Evolutionary conservation across 495 filamentous ascomycete genomes (phyloP).

Genomic region (Podospora fimiseda): DNA sequence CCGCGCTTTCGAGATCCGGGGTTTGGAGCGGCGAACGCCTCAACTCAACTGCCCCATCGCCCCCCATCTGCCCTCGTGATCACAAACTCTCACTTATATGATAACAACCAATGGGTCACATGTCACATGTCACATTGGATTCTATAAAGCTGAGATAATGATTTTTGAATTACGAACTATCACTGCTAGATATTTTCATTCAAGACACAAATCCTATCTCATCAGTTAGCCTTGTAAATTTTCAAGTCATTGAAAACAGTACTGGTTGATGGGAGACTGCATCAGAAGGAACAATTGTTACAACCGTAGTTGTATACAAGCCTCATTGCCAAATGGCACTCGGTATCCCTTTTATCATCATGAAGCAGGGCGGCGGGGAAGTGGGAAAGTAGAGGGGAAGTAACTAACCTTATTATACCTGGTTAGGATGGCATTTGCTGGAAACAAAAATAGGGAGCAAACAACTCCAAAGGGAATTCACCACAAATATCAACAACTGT

Average conservation of each 20-base stretch:
- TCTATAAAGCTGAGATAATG: too few species aligned
- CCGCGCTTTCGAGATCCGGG: neutral
- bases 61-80: too few species aligned
- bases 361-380: neutral
- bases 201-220: neutral
- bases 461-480: neutral
- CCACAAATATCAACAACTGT: neutral
- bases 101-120: too few species aligned
- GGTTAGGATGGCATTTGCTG: neutral
- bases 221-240: neutral
- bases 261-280: neutral
- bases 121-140: too few species aligned
- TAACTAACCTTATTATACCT: neutral
- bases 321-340: conserved; percentile 3
- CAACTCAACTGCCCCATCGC: neutral
- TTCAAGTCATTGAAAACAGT: neutral
- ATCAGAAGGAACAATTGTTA: conserved; percentile 8
- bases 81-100: too few species aligned
- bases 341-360: conserved; percentile 7
- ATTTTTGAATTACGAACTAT: too few species aligned
- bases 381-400: neutral
- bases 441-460: neutral
- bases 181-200: too few species aligned
- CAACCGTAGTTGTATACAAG: conserved; percentile 3
- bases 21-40: neutral